Conservation (phyloP, 2,329 filamentous ascomycete genomes). For the Metarhizium anisopliae region DNA sequence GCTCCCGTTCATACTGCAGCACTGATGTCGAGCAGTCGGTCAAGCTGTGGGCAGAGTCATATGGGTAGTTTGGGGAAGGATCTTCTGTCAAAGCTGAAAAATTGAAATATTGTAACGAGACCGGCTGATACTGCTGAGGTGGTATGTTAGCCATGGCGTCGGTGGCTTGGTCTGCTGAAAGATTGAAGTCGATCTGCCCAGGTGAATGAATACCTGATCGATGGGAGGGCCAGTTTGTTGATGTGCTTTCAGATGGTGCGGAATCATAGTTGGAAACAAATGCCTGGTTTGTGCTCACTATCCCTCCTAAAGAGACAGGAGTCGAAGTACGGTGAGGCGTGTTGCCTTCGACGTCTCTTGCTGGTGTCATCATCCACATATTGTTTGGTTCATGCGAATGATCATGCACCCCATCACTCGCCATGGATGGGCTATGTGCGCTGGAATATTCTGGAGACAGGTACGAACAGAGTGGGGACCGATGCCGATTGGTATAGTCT, state of each 20-base stretch:
- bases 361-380: conserved; percentile 1
- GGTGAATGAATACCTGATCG: background rate
- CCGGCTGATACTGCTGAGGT: background rate
- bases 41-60: background rate
- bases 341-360: background rate
- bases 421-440: conserved; percentile 5
- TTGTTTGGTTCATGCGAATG: background rate
- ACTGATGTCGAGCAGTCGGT: background rate
- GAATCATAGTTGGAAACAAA: background rate
- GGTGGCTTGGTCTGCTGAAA: background rate
- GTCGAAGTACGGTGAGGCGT: background rate
- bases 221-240: background rate
- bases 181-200: background rate
- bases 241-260: background rate
- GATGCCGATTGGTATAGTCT: background rate
- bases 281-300: background rate
- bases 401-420: conserved; percentile 4
- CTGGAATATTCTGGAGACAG: conserved; percentile 2
- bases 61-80: background rate
- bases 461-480: background rate
- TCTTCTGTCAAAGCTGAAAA: background rate
- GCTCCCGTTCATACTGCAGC: background rate
- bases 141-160: background rate
- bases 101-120: background rate
- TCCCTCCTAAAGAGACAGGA: background rate